Conservation (phyloP, 352 stramenopile species). For the Globisporangium yorkense region DNA sequence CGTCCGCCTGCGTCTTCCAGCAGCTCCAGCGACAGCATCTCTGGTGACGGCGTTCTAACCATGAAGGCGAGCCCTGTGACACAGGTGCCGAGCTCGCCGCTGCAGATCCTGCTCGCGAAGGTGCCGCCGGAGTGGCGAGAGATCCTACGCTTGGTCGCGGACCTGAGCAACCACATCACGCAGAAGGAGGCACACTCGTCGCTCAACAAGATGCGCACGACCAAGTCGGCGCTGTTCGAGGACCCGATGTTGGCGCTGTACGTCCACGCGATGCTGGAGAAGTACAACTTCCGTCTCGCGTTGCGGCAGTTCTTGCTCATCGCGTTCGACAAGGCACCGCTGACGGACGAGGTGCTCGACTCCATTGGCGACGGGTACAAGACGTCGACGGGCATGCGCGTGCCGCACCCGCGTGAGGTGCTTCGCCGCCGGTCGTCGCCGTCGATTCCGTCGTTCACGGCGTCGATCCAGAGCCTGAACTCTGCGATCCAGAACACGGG, state of each 20-base stretch:
- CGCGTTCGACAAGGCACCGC: slow-evolving; percentile 61
- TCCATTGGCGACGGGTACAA: slow-evolving; percentile 48
- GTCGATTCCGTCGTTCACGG: slow-evolving; percentile 85
- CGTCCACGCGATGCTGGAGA: slow-evolving; percentile 75
- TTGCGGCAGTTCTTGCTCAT: slow-evolving; percentile 85
- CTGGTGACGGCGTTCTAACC: slow-evolving; percentile 5
- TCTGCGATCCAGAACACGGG: slow-evolving; percentile 69
- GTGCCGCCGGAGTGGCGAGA: slow-evolving; percentile 74
- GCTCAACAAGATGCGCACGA: slow-evolving; percentile 72
- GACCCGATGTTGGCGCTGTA: slow-evolving; percentile 78
- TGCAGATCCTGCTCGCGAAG: slow-evolving; percentile 65
- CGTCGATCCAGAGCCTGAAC: slow-evolving; percentile 79
- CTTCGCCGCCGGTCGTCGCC: slow-evolving; percentile 70
- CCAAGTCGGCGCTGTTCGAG: slow-evolving; percentile 76
- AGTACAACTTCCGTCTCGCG: slow-evolving; percentile 82
- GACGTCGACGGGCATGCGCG: slow-evolving; percentile 31
- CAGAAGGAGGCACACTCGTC: slow-evolving; percentile 85
- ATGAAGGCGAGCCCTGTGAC: slow-evolving; percentile 40
- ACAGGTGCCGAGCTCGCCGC: slow-evolving; percentile 45
- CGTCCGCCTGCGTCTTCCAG: slow-evolving; percentile 11
- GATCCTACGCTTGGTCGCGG: slow-evolving; percentile 66
- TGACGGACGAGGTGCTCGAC: slow-evolving; percentile 79
- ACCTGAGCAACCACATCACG: slow-evolving; percentile 87
- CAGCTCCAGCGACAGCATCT: not conserved
- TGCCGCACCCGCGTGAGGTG: slow-evolving; percentile 43